Evolutionary conservation across 148 eudicot genomes (phyloP), one percentile per base, ranked within the genome.

Genomic region (Amaranthus cruentus): DNA sequence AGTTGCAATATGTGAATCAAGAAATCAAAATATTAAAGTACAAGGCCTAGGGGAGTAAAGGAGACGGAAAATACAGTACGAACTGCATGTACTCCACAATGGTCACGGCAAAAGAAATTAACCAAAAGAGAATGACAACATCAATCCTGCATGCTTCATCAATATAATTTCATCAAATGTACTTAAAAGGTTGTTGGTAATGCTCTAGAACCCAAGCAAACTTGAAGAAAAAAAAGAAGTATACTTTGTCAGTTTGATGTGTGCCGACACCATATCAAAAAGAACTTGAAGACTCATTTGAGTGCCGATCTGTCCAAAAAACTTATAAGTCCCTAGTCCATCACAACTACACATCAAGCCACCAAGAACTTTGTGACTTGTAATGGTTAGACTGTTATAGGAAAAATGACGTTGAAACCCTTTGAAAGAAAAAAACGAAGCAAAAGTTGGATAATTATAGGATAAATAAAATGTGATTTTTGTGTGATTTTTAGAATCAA

Each of bases 1-100:
- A 83, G 14, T 75, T 68, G 61, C 52, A 50, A 60, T 61, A 52
- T 44, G 14, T 57, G 72, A 71, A 53, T 62, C 8, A 62, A 46
- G 38, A 60, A 11, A 64, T 13, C 9, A 46, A 64, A 64, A 46
- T 43, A 44, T 12, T 4, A 0, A 4, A n/a, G 10, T 6, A 60
- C 21, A 60, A 60, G 7, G 7, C 63, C 63, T 60, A 43, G 38
- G 8, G 38, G 56, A 54, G 56, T 38, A 38, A 9, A 62, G 8
- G 38, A 13, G 12, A 14, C 38, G 10, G 5, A 62, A 10, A 62
- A 9, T 43, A 64, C 52, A 46, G 4, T 3, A 6, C n/a, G 14
- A 5, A 46, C 38, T 64, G 68, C 68, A 64, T 44, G 2, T 47
- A 46, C 14, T 43, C 2, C n/a, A 44, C 15, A 60, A 15, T 13